These are phyloP conservation scores for Casuarina glauca DNA, from an alignment of 306 rosid species.

Conservation along the genomic window DNA sequence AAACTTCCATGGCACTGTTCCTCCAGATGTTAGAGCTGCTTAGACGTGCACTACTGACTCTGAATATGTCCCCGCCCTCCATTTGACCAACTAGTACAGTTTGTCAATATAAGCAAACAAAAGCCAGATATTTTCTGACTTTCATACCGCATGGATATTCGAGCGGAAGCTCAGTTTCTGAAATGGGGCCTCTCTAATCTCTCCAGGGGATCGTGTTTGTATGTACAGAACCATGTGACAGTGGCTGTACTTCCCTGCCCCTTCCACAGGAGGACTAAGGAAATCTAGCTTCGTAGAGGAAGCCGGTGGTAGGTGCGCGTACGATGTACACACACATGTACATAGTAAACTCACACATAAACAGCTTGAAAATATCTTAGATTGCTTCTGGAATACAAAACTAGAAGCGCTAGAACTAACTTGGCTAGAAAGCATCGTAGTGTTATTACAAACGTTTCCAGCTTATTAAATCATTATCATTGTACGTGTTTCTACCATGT, in stretches of 20 bases:
- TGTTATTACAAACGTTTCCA: background rate
- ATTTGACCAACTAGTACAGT: slow-evolving; percentile 12
- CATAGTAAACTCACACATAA: background rate
- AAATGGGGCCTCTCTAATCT: background rate
- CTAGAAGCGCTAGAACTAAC: background rate
- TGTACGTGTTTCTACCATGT: too few species aligned
- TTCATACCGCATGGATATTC: slow-evolving; percentile 30
- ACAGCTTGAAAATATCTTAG: background rate
- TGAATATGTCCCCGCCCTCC: slow-evolving; percentile 59
- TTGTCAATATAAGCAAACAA: background rate
- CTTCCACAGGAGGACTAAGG: too few species aligned
- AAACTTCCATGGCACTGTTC: slow-evolving; percentile 51
- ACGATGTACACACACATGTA: too few species aligned
- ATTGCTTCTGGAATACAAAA: too few species aligned
- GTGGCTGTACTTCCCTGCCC: too few species aligned
- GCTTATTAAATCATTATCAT: background rate
- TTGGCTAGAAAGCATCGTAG: background rate
- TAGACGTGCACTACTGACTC: slow-evolving; percentile 59
- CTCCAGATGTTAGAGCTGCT: slow-evolving; percentile 73
- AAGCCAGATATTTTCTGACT: slow-evolving; percentile 3
- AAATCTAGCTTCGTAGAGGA: too few species aligned
- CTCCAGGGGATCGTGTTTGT: background rate
- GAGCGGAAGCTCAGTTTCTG: too few species aligned
- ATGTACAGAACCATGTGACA: too few species aligned
- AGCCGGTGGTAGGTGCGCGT: too few species aligned